Percentiles rank a stretch among this genome's conserved stretches.
phyloP scores from a whole-genome alignment of 2,329 filamentous ascomycete genomes.

The Catunica adiposa region DNA sequence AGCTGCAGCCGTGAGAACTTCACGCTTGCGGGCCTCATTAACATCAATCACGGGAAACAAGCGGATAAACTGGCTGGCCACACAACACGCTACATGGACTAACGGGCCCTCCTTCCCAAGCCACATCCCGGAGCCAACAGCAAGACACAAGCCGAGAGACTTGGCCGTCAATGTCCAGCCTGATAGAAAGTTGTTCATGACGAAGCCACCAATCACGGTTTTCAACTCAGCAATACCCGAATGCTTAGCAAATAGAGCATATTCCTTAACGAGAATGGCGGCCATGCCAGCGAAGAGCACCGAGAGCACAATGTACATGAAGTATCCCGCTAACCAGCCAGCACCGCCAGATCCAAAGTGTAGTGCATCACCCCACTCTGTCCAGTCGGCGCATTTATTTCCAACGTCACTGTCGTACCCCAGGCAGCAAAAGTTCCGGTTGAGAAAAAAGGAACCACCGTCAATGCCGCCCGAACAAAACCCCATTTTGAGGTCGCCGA shows the following conservation, averaged over 20 bases:
- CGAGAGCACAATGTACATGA: constrained; percentile 72
- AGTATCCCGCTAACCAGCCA: constrained; percentile 69
- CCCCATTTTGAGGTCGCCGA: constrained; percentile 80
- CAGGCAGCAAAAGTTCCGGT: constrained; percentile 82
- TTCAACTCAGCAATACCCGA: constrained; percentile 98
- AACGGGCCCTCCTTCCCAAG: constrained; percentile 89
- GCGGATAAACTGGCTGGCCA: constrained; percentile 86
- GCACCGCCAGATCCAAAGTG: constrained; percentile 40
- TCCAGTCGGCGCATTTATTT: constrained; percentile 74
- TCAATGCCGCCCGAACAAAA: constrained; percentile 59
- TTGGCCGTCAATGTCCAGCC: constrained; percentile 81
- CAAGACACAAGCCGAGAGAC: constrained; percentile 72
- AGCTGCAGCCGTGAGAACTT: constrained; percentile 81
- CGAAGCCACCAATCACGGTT: constrained; percentile 82
- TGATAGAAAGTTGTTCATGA: constrained; percentile 75
- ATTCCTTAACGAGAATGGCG: constrained; percentile 64
- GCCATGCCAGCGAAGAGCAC: constrained; percentile 68
- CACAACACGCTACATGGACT: constrained; percentile 93
- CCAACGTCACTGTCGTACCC: constrained; percentile 75
- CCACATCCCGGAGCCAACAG: constrained; percentile 91
- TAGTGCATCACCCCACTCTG: constrained; percentile 63
- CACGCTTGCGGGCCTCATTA: constrained; percentile 89
- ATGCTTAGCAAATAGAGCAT: constrained; percentile 76
- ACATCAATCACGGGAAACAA: constrained; percentile 62
- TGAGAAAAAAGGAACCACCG: constrained; percentile 79